Conservation (phyloP, 2,329 filamentous ascomycete species). For the Epicoccum sorghinum region DNA sequence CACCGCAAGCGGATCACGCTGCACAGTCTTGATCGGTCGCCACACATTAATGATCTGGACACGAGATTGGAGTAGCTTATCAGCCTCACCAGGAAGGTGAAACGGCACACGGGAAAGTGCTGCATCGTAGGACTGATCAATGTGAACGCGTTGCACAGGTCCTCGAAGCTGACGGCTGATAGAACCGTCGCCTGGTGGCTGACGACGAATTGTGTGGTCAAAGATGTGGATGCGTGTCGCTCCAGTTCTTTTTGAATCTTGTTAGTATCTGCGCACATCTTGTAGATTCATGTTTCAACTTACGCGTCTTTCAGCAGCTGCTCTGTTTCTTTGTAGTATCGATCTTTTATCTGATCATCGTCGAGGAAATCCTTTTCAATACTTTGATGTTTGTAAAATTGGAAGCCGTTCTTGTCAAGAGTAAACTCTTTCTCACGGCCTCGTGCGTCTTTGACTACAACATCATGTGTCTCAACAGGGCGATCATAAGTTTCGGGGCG, state of each 20-base stretch:
- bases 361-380: conserved; percentile 45
- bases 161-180: conserved; percentile 46
- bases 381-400: conserved; percentile 38
- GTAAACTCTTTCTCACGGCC: conserved; percentile 53
- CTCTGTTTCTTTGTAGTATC: conserved; percentile 45
- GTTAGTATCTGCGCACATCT: no score
- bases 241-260: conserved; percentile 55
- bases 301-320: conserved; percentile 48
- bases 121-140: conserved; percentile 60
- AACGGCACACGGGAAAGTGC: conserved; percentile 35
- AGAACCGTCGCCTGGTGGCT: conserved; percentile 22
- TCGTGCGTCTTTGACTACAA: conserved; percentile 52
- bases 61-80: conserved; percentile 33
- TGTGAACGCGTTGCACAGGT: conserved; percentile 61
- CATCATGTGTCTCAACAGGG: conserved; percentile 32
- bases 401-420: conserved; percentile 51
- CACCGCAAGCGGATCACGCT: conserved; percentile 41
- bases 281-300: conserved; percentile 8
- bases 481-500: conserved; percentile 44
- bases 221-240: conserved; percentile 65
- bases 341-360: conserved; percentile 42
- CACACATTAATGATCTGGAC: conserved; percentile 48
- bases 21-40: conserved; percentile 43
- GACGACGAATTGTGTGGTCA: conserved; percentile 65
- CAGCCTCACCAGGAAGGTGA: conserved; percentile 41